A percentile compares a stretch with the other conserved stretches of the same genome.
Evolutionary conservation across 2,329 filamentous ascomycete species (phyloP).

Genomic region (Aspergillus texensis): DNA sequence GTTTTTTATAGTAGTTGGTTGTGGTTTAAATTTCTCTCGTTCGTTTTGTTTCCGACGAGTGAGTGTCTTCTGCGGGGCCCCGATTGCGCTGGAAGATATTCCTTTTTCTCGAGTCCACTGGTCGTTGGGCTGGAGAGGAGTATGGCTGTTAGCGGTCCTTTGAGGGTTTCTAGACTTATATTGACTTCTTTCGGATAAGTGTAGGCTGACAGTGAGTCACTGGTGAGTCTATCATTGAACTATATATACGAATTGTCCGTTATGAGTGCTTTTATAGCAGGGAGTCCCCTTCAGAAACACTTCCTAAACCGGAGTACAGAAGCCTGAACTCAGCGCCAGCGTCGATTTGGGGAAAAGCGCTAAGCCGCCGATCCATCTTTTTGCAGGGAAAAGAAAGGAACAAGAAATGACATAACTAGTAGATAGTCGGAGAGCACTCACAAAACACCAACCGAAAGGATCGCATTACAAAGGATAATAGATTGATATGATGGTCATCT

Average conservation of each 20-base stretch:
- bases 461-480: background rate
- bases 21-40: background rate
- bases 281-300: background rate
- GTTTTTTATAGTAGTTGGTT: background rate
- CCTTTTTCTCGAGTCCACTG: background rate
- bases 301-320: background rate
- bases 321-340: background rate
- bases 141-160: background rate
- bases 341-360: constrained; percentile 3
- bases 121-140: background rate
- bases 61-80: background rate
- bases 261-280: background rate
- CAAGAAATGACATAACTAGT: background rate
- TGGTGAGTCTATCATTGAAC: background rate
- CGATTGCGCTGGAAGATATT: background rate
- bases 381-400: background rate
- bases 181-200: background rate
- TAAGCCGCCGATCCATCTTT: background rate
- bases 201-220: background rate
- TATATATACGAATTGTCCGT: background rate
- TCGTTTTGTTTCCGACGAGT: background rate
- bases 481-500: background rate
- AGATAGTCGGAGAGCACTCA: too few species aligned
- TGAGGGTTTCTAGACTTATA: background rate
- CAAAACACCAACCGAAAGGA: background rate